phyloP scores from a whole-genome alignment of 345 rosid species.

The Laguncularia racemosa region DNA sequence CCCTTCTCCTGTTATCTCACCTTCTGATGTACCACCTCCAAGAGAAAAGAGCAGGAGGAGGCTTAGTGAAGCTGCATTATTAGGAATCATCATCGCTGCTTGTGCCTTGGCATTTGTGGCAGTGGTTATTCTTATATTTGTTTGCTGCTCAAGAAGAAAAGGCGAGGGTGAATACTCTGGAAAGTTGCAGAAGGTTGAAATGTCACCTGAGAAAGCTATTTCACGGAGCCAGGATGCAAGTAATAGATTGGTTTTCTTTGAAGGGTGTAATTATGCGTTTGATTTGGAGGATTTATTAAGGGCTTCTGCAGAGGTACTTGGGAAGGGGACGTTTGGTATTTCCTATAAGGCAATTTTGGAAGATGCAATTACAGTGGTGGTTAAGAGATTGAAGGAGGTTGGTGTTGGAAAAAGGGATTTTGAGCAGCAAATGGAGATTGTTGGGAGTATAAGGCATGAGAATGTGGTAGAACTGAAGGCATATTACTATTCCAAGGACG shows the following conservation, averaged over 20 bases:
- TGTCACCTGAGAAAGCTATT: conserved; percentile 79
- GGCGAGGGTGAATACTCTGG: conserved; percentile 30
- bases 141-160: conserved; percentile 49
- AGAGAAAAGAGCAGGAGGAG: conserved; percentile 25
- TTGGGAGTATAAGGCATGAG: conserved; percentile 66
- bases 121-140: conserved; percentile 36
- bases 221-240: conserved; percentile 74
- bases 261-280: conserved; percentile 82
- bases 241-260: conserved; percentile 80
- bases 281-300: conserved; percentile 95
- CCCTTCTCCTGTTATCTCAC: conserved; percentile 20
- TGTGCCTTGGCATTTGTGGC: conserved; percentile 38
- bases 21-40: conserved; percentile 15
- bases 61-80: conserved; percentile 43
- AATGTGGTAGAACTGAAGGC: conserved; percentile 83
- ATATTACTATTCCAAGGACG: conserved; percentile 84
- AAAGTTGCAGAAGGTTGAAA: conserved; percentile 56
- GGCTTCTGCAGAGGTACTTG: conserved; percentile 97
- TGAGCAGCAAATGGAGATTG: conserved; percentile 91
- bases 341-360: conserved; percentile 78
- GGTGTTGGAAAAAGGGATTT: conserved; percentile 70
- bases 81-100: conserved; percentile 37
- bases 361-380: conserved; percentile 76
- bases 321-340: conserved; percentile 90
- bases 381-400: conserved; percentile 83